phyloP scores from a whole-genome alignment of 768 basidiomycete species.

The Dendrothele bispora region DNA sequence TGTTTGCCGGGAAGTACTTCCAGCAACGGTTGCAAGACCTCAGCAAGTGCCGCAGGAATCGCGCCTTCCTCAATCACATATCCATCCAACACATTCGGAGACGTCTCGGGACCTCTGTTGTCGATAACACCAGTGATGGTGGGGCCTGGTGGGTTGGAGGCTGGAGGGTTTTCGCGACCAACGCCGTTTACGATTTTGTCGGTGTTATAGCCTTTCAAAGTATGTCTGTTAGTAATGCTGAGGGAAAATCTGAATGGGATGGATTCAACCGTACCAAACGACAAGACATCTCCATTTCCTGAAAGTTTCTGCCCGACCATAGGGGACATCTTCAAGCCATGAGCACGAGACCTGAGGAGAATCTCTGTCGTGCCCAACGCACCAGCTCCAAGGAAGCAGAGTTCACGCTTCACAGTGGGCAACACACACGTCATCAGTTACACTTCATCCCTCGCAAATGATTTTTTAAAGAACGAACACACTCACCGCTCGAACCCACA shows the following conservation, averaged over 20 bases:
- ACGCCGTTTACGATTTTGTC: conserved; percentile 16
- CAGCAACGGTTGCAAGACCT: conserved; percentile 16
- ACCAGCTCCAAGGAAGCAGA: conserved; percentile 18
- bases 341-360: conserved; percentile 12
- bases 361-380: conserved; percentile 19
- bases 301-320: conserved; percentile 14
- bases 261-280: conserved; percentile 13
- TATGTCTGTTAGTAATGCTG: not conserved
- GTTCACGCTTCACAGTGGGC: conserved; percentile 6
- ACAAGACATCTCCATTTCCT: conserved; percentile 18
- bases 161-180: conserved; percentile 11
- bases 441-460: not conserved
- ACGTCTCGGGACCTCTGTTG: conserved; percentile 10
- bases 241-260: not conserved
- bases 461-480: no score
- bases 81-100: conserved; percentile 16
- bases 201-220: conserved; percentile 17
- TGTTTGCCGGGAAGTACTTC: conserved; percentile 12
- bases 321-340: conserved; percentile 11
- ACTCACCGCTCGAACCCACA: conserved; percentile 18
- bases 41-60: conserved; percentile 14
- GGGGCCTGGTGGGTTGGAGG: conserved; percentile 11
- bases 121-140: conserved; percentile 21
- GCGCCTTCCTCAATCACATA: conserved; percentile 20
- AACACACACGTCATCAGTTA: not conserved